Conservation (phyloP, 768 basidiomycete species). For the Pulveroboletus sp. region DNA sequence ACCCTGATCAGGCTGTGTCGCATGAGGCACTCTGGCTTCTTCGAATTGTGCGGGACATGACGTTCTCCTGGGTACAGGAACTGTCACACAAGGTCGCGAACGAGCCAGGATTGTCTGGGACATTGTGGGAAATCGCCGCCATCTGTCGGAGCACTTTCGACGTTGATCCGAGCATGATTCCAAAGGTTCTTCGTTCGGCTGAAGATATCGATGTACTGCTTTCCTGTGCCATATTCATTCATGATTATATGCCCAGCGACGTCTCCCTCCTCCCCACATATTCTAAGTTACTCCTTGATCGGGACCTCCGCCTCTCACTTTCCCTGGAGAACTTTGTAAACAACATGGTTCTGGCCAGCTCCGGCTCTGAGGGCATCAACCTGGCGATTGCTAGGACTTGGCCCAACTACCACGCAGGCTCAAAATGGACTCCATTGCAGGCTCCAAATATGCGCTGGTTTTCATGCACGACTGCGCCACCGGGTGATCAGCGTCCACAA, state of each 20-base stretch:
- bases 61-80: slow-evolving; percentile 36
- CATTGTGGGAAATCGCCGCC: slow-evolving; percentile 18
- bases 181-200: slow-evolving; percentile 16
- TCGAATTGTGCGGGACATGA: slow-evolving; percentile 25
- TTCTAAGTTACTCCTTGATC: slow-evolving; percentile 25
- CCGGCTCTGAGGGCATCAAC: slow-evolving; percentile 23
- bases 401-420: slow-evolving; percentile 26
- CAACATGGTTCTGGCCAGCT: slow-evolving; percentile 5
- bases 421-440: slow-evolving; percentile 21
- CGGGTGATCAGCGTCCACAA: slow-evolving; percentile 17
- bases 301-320: slow-evolving; percentile 35
- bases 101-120: neutral
- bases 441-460: slow-evolving; percentile 30
- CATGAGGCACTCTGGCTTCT: slow-evolving; percentile 25
- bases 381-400: slow-evolving; percentile 31
- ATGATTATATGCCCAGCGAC: slow-evolving; percentile 28
- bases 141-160: slow-evolving; percentile 32
- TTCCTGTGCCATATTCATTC: slow-evolving; percentile 31
- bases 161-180: neutral
- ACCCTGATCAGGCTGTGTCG: slow-evolving; percentile 7
- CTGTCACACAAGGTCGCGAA: slow-evolving; percentile 20
- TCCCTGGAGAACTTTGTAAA: slow-evolving; percentile 22
- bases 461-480: slow-evolving; percentile 16
- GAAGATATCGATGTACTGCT: slow-evolving; percentile 30
- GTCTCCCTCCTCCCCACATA: neutral